Evolutionary conservation across 148 eudicot species (phyloP).

Genomic region (Chenopodium suecicum): DNA sequence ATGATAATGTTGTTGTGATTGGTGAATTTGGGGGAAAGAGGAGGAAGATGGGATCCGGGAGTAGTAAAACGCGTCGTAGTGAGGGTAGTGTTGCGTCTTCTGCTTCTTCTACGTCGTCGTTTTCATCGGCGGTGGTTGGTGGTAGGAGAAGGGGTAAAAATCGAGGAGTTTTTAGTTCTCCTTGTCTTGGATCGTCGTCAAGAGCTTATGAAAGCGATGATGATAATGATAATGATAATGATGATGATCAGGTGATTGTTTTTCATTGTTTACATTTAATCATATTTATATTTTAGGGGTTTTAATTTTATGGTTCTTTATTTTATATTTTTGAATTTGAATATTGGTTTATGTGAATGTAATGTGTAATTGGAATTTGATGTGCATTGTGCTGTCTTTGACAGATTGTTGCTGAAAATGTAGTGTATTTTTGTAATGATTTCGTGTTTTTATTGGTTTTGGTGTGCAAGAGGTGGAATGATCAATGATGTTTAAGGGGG

Average conservation of each 20-base stretch:
- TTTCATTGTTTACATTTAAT: background rate
- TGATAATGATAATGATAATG: slow-evolving; percentile 34
- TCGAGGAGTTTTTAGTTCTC: slow-evolving; percentile 41
- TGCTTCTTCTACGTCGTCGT: slow-evolving; percentile 34
- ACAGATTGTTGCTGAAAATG: slow-evolving; percentile 6
- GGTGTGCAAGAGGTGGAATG: background rate
- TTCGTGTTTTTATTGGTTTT: background rate
- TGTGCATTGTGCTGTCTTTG: background rate
- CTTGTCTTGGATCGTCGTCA: slow-evolving; percentile 59
- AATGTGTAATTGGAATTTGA: background rate
- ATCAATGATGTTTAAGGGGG: background rate
- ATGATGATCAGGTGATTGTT: slow-evolving; percentile 26
- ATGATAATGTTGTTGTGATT: background rate
- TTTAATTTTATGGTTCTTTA: background rate
- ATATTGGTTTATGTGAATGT: background rate
- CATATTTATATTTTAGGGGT: background rate
- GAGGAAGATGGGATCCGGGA: slow-evolving; percentile 58
- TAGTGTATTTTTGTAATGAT: background rate
- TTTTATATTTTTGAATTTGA: background rate
- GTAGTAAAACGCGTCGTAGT: slow-evolving; percentile 54
- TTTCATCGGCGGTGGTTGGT: slow-evolving; percentile 29
- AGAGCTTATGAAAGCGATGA: slow-evolving; percentile 38
- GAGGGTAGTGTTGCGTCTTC: slow-evolving; percentile 22
- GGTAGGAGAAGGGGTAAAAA: slow-evolving; percentile 33
- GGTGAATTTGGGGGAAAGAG: background rate